These are phyloP conservation scores for Trichosporon asahii DNA, from an alignment of 1,284 basidiomycete genomes.

Conservation along the genomic window DNA sequence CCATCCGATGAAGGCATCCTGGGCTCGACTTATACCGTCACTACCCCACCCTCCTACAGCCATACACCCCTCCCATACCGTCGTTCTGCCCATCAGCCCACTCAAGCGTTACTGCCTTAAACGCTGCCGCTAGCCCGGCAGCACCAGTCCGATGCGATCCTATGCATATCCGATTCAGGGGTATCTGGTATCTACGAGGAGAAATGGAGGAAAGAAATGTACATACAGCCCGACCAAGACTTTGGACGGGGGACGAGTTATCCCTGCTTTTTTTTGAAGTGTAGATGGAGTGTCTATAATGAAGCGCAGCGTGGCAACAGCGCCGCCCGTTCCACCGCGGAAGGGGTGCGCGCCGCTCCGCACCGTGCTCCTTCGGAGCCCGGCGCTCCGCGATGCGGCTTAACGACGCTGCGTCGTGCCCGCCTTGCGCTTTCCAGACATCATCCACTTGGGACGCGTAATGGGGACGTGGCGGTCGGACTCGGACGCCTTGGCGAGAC, in stretches of 20 bases:
- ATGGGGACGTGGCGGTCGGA: conserved; percentile 62
- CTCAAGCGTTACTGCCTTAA: not conserved
- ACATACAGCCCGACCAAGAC: not conserved
- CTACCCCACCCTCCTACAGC: not conserved
- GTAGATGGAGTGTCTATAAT: not conserved
- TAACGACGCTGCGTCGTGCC: conserved; percentile 81
- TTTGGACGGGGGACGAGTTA: not conserved
- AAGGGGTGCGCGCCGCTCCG: too few relatives aligned
- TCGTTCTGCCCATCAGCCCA: too few relatives aligned
- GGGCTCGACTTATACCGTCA: not conserved
- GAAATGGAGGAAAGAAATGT: not conserved
- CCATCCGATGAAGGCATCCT: not conserved
- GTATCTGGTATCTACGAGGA: conserved; percentile 5
- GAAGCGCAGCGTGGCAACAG: not conserved
- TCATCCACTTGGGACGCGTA: conserved; percentile 58
- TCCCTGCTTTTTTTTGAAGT: not conserved
- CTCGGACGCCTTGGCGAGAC: conserved; percentile 84
- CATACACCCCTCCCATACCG: too few relatives aligned
- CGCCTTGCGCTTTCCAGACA: conserved; percentile 80
- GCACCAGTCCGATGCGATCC: not conserved
- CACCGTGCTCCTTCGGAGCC: not conserved
- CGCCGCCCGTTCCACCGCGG: too few relatives aligned
- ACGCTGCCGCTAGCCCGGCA: not conserved
- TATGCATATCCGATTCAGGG: conserved; percentile 1
- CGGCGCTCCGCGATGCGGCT: conserved; percentile 5